A percentile compares a stretch with the other conserved stretches of the same genome.
phyloP scores from a whole-genome alignment of 2,329 filamentous ascomycete species.

The Leptographium galeiforme region DNA sequence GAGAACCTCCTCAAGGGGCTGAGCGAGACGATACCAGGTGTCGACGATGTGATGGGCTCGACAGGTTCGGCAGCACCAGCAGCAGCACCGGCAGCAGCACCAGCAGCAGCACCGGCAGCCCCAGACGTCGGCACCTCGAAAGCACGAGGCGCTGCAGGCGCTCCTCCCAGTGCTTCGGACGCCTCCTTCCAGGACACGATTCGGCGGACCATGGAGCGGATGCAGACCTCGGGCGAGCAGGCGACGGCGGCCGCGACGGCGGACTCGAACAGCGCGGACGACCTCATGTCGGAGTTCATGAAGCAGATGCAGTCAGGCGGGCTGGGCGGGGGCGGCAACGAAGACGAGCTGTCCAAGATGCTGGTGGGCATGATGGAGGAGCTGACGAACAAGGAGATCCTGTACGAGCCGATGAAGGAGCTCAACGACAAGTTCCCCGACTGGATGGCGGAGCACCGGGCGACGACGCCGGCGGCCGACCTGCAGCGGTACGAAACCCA shows the following conservation, averaged over 20 bases:
- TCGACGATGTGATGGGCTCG: slow-evolving; percentile 12
- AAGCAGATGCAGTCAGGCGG: slow-evolving; percentile 63
- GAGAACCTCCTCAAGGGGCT: slow-evolving; percentile 66
- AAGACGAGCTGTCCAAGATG: slow-evolving; percentile 90
- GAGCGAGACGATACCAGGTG: slow-evolving; percentile 25
- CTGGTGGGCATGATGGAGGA: slow-evolving; percentile 98
- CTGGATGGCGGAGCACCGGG: slow-evolving; percentile 72
- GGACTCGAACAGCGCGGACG: slow-evolving; percentile 43
- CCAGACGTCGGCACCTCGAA: slow-evolving; percentile 11
- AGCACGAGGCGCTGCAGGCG: slow-evolving; percentile 1
- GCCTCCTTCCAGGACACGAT: slow-evolving; percentile 86
- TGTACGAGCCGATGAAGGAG: slow-evolving; percentile 99
- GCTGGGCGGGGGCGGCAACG: slow-evolving; percentile 41
- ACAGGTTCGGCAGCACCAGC: not conserved
- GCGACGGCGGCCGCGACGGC: slow-evolving; percentile 67
- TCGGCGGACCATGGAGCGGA: slow-evolving; percentile 84
- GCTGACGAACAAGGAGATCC: slow-evolving; percentile 91
- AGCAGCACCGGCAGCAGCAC: not conserved
- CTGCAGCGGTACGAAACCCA: slow-evolving; percentile 71
- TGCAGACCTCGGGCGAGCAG: slow-evolving; percentile 78
- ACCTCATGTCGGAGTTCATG: slow-evolving; percentile 83
- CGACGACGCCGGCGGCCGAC: slow-evolving; percentile 54
- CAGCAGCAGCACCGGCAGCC: not conserved
- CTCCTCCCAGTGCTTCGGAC: slow-evolving; percentile 18
- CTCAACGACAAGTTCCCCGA: slow-evolving; percentile 80